Evolutionary conservation across 2,329 filamentous ascomycete genomes (phyloP).

Genomic region (Stromatinia cepivora): DNA sequence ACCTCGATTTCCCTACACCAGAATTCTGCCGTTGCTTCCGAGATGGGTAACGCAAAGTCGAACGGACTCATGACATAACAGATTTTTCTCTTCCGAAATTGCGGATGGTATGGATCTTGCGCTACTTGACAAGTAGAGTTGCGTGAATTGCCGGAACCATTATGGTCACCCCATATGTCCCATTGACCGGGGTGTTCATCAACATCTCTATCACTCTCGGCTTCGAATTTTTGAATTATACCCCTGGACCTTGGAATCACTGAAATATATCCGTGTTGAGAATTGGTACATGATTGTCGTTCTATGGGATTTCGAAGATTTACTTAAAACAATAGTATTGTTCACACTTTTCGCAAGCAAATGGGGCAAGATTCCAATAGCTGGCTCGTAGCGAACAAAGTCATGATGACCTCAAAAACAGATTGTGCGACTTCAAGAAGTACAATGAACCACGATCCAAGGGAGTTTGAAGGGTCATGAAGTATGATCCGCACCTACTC

Average conservation of each 20-base stretch:
- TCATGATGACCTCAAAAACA: background rate
- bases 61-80: background rate
- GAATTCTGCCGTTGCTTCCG: background rate
- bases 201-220: background rate
- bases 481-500: background rate
- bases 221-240: background rate
- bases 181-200: background rate
- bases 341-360: background rate
- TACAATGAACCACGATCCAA: background rate
- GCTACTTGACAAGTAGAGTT: background rate
- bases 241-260: accelerated
- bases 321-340: background rate
- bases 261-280: background rate
- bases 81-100: background rate
- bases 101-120: background rate
- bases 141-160: background rate
- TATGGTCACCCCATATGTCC: background rate
- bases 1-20: background rate
- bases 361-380: background rate
- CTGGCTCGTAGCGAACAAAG: background rate
- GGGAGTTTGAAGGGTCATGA: background rate
- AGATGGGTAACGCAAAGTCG: background rate
- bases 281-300: background rate
- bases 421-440: background rate
- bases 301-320: background rate